Evolutionary conservation across 2,329 filamentous ascomycete species (phyloP), one percentile per base, ranked within the genome.

Genomic region (Nigrospora oryzae): DNA sequence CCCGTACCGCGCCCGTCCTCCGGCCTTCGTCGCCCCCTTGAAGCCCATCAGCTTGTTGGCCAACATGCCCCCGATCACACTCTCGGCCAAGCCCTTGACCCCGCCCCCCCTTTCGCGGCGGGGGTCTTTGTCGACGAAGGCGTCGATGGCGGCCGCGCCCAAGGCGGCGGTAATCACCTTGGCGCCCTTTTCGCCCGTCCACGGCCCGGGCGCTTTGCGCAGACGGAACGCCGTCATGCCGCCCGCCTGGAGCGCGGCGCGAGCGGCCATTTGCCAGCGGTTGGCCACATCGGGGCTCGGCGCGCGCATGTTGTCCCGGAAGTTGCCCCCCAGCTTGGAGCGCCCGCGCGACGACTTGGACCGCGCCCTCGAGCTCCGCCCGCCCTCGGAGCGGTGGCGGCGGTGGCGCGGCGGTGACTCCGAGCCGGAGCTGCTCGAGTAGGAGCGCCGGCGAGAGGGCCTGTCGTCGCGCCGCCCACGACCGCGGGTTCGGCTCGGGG

Each of bases 101-200:
- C 56, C 56, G 3, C 52, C 52, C 10, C 38, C 48, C 12, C 47
- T 53, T 13, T 47, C 23, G 2, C 51, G 54, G 16, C 55, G 46
- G 1, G 60, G 59, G 39, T 62, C 59, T 17, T 60, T 54, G 36
- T 62, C 59, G 33, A 70, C 63, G 31, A 74, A 66, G 0, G 70
- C 68, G 46, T 74, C 71, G 35, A 73, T 65, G 15, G 74, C 56
- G 0, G 71, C 72, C 1, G 72, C 71, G 15, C 70, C 70, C 1
- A 75, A 47, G 2, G 71, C 72, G 2, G 71, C 70, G 2, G 70
- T 70, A 2, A 69, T 72, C 3, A 75, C 59, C 43, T 70, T 70
- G 38, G 68, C 68, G 5, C 70, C 71, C 50, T 75, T 75, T 11
- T 68, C 57, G 0, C 72, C 70, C 5, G 70, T 56, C 72, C 72